Evolutionary conservation across 1,284 basidiomycete species (phyloP), one percentile per base, ranked within the genome.

Genomic region (Trametes hirsuta): DNA sequence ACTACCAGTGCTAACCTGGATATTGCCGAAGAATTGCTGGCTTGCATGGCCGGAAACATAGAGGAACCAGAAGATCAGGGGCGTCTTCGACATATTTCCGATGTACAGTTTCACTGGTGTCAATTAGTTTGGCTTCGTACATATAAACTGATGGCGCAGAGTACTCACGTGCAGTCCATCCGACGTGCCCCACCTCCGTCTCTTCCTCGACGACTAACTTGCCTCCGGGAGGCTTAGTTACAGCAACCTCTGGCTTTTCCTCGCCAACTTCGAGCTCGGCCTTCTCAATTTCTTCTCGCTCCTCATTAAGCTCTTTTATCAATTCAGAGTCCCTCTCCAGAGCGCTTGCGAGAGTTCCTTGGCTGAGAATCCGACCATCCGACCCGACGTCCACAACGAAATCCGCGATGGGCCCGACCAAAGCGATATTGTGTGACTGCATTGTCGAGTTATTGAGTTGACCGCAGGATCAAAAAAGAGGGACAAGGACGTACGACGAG

Each of bases 391-490:
- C 81, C 25, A 91, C 81, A 10, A 88, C 81, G 70, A 82, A 88
- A 47, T 84, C 79, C 11, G 89, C 86, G 24, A 90, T 76, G 1
- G 87, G 83, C 22, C 80, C 79, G 18, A 81, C 79, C 70, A 92
- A 80, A 2, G 84, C 82, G 25, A 90, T 79, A 67, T 93, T 90
- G 73, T 93, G 90, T 0, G 90, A 91, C 84, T 86, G 47, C 46
- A 11, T 51, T 45, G 18, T 21, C 11, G 34, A 10, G 34, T 34
- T 21, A 0, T 41, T 15, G 9, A 18, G 18, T 35, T 2, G n/a
- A 12, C 8, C 0, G 6, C 15, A 14, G 22, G 11, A 2, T 21
- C 4, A 6, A 18, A 1, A 21, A 1, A 6, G 35, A 2, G 15
- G 22, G 10, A 10, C 18, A 5, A 10, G 9, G 2, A 77, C 86